Evolutionary conservation across 1,284 basidiomycete species (phyloP).

Genomic region (Chalciporus sp.): DNA sequence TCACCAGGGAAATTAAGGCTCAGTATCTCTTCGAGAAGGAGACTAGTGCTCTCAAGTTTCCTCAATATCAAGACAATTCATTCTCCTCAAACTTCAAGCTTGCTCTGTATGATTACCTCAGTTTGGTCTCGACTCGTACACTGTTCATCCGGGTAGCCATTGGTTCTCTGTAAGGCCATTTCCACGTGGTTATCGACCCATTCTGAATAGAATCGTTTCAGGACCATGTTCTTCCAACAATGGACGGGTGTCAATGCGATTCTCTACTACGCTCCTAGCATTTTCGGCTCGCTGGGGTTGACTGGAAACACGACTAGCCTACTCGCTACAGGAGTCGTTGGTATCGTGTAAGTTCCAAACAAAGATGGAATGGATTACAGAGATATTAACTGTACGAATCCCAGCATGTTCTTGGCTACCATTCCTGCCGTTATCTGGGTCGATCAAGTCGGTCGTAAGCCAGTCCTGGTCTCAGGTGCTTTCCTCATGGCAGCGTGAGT

Average conservation of each 20-base stretch:
- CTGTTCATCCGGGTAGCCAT: conserved; percentile 61
- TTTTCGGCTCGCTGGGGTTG: conserved; percentile 61
- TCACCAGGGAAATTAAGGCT: conserved; percentile 70
- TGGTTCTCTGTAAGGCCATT: conserved; percentile 51
- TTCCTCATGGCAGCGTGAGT: conserved; percentile 66
- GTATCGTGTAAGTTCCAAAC: conserved; percentile 59
- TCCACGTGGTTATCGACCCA: background rate
- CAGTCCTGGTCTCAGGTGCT: conserved; percentile 68
- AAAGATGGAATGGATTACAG: background rate
- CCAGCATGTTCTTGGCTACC: conserved; percentile 74
- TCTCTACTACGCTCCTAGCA: conserved; percentile 69
- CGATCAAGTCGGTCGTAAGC: conserved; percentile 70
- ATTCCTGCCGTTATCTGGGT: conserved; percentile 75
- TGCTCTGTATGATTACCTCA: conserved; percentile 58
- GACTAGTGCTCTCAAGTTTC: conserved; percentile 54
- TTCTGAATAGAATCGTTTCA: conserved; percentile 21
- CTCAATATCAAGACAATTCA: conserved; percentile 65
- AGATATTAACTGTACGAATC: background rate
- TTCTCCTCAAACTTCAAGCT: conserved; percentile 62
- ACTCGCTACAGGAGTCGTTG: conserved; percentile 82
- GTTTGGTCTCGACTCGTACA: conserved; percentile 52
- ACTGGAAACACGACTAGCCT: conserved; percentile 62
- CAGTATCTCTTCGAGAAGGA: conserved; percentile 77
- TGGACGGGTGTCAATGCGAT: conserved; percentile 70
- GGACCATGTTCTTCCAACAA: conserved; percentile 78